phyloP scores from a whole-genome alignment of 2,329 filamentous ascomycete genomes.

The Tolypocladium ophioglossoides region DNA sequence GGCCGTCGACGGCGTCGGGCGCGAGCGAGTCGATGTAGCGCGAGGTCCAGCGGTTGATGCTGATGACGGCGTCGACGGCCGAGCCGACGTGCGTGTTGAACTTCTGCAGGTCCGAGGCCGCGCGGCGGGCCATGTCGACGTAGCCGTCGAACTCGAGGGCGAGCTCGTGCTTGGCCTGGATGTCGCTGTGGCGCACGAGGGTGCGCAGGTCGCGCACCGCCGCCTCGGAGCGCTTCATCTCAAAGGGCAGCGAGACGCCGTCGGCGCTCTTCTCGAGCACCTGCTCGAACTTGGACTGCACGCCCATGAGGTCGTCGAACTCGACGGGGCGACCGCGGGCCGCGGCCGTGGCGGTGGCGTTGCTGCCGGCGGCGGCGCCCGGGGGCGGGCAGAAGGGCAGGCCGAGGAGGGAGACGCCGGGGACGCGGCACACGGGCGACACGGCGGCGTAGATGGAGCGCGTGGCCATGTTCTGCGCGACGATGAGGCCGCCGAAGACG shows the following conservation, averaged over 20 bases:
- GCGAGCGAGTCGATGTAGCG: conserved; percentile 55
- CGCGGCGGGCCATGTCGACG: conserved; percentile 55
- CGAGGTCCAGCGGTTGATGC: conserved; percentile 66
- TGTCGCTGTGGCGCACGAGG: conserved; percentile 58
- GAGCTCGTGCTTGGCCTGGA: conserved; percentile 59
- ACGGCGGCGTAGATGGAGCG: conserved; percentile 50
- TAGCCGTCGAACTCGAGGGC: conserved; percentile 68
- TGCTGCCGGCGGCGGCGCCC: background rate
- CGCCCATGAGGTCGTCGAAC: conserved; percentile 64
- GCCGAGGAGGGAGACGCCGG: conserved; percentile 49
- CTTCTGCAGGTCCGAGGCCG: conserved; percentile 55
- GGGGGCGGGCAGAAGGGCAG: conserved; percentile 50
- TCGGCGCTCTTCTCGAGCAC: conserved; percentile 58
- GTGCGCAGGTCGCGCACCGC: conserved; percentile 65
- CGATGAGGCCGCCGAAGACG: conserved; percentile 44
- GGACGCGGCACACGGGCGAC: conserved; percentile 60
- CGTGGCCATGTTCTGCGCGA: conserved; percentile 52
- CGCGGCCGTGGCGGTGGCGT: conserved; percentile 12
- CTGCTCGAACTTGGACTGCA: conserved; percentile 67
- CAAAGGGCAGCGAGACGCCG: conserved; percentile 57
- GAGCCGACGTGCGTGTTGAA: conserved; percentile 71
- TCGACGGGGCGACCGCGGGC: conserved; percentile 40
- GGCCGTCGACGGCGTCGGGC: conserved; percentile 17
- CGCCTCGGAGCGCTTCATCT: conserved; percentile 69
- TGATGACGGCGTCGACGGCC: conserved; percentile 63